Evolutionary conservation across 2,329 filamentous ascomycete genomes (phyloP).

Genomic region (Ophiostoma perfectum): DNA sequence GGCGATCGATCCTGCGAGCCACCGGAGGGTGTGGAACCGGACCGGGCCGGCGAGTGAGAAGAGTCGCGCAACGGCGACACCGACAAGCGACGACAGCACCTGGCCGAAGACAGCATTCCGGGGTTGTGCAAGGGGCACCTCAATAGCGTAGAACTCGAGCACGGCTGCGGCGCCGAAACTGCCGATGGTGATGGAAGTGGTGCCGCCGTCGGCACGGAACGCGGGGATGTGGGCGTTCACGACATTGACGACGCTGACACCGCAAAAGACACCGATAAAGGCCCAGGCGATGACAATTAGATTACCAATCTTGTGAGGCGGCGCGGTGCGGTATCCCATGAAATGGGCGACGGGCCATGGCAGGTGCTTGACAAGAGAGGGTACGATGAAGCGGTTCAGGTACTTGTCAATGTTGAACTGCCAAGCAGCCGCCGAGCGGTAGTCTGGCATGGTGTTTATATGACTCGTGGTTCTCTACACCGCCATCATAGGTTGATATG

Average conservation of each 20-base stretch:
- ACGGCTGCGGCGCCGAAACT: conserved; percentile 72
- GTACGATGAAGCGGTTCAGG: conserved; percentile 64
- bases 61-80: conserved; percentile 58
- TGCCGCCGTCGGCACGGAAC: conserved; percentile 45
- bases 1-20: conserved; percentile 59
- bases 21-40: conserved; percentile 49
- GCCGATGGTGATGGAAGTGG: conserved; percentile 56
- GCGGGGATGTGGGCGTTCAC: conserved; percentile 50
- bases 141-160: conserved; percentile 67
- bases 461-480: neutral
- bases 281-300: conserved; percentile 57
- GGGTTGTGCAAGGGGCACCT: conserved; percentile 67
- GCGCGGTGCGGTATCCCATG: conserved; percentile 54
- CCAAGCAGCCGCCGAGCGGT: conserved; percentile 31
- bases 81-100: conserved; percentile 54
- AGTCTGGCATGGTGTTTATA: conserved; percentile 1
- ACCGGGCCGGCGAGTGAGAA: conserved; percentile 46
- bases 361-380: conserved; percentile 57
- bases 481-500: neutral
- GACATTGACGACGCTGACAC: conserved; percentile 55
- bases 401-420: conserved; percentile 73
- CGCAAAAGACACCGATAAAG: conserved; percentile 58
- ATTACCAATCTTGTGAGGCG: conserved; percentile 46
- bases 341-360: conserved; percentile 64
- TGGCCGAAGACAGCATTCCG: conserved; percentile 66